Conservation (phyloP, 2,329 filamentous ascomycete genomes). For the Balansia obtecta region DNA sequence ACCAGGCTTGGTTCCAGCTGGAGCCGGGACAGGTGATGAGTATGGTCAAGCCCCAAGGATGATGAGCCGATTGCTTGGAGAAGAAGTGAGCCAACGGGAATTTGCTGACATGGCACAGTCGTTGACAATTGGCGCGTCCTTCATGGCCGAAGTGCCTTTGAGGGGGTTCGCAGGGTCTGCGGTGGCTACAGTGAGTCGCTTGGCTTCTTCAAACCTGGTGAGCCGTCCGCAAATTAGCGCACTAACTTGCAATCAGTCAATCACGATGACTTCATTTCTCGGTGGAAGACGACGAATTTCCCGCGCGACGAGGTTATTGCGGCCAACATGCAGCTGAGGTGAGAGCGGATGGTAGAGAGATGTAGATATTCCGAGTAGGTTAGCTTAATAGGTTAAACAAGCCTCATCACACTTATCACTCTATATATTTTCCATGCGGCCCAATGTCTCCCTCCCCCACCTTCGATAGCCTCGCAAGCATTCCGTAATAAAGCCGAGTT, state of each 20-base stretch:
- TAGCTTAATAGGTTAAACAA: too few species aligned
- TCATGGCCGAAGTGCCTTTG: conserved; percentile 75
- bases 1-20: conserved; percentile 72
- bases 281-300: conserved; percentile 61
- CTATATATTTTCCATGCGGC: too few species aligned
- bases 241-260: conserved; percentile 43
- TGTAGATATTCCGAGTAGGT: too few species aligned
- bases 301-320: conserved; percentile 30
- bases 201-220: neutral
- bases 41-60: conserved; percentile 26
- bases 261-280: conserved; percentile 68
- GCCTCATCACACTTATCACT: too few species aligned
- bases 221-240: neutral
- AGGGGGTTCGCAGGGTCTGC: conserved; percentile 75
- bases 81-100: neutral
- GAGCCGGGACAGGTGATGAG: conserved; percentile 65
- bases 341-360: neutral
- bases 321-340: conserved; percentile 19
- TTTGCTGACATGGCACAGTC: conserved; percentile 33
- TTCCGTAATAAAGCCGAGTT: too few species aligned
- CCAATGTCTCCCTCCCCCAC: too few species aligned
- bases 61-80: neutral
- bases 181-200: conserved; percentile 69
- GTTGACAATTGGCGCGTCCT: conserved; percentile 96
- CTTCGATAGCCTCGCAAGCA: too few species aligned